phyloP scores from a whole-genome alignment of 208 protist species.

The Leishmania tropica region DNA sequence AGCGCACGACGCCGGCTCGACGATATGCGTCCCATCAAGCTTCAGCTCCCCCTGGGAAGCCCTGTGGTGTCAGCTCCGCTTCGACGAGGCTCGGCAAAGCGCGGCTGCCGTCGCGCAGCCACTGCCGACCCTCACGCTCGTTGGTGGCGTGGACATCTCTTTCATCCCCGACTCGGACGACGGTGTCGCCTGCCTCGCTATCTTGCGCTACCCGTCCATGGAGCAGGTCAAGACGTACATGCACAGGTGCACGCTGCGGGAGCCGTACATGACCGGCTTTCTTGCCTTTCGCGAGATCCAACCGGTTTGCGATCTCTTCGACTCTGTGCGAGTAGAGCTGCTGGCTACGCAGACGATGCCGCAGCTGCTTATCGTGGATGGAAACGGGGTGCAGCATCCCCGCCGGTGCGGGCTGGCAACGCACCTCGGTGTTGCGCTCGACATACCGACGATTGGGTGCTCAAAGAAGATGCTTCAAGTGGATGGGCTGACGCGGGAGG shows the following conservation, averaged over 20 bases:
- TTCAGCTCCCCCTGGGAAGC: constrained; percentile 4
- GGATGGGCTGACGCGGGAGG: constrained; percentile 75
- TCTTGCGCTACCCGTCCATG: constrained; percentile 73
- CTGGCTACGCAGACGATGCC: constrained; percentile 36
- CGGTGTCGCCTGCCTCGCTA: constrained; percentile 69
- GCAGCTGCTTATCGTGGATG: constrained; percentile 95
- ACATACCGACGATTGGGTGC: constrained; percentile 93
- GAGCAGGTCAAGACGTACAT: constrained; percentile 37
- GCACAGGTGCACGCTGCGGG: constrained; percentile 59
- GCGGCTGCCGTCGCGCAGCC: background rate
- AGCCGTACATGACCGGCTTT: constrained; percentile 95
- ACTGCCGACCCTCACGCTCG: constrained; percentile 33
- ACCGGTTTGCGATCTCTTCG: constrained; percentile 54
- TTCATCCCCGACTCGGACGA: constrained; percentile 62
- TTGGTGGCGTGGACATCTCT: constrained; percentile 82
- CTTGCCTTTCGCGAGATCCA: constrained; percentile 95
- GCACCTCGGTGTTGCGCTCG: constrained; percentile 92
- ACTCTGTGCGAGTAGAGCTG: constrained; percentile 29
- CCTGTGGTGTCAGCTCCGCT: background rate
- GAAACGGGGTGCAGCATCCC: constrained; percentile 95
- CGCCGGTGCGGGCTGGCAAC: constrained; percentile 93
- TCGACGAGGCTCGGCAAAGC: constrained; percentile 7
- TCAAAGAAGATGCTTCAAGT: constrained; percentile 91
- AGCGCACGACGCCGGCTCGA: background rate
- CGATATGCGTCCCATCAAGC: background rate